Conservation (phyloP, 2,329 filamentous ascomycete genomes). For the Polytolypa hystricis region DNA sequence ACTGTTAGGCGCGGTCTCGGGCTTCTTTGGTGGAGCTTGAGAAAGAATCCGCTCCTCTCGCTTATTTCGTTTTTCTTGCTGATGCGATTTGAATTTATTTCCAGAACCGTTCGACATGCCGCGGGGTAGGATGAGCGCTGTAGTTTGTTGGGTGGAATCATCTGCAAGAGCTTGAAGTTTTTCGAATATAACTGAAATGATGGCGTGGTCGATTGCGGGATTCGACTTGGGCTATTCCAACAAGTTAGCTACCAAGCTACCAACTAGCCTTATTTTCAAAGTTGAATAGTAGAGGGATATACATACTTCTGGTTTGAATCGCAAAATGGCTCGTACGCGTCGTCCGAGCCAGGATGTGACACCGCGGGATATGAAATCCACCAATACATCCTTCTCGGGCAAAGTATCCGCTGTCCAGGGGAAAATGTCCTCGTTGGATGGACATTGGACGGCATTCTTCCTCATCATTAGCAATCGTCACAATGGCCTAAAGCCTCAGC, state of each 20-base stretch:
- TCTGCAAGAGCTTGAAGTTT: constrained; percentile 40
- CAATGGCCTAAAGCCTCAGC: not conserved
- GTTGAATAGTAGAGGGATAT: no score
- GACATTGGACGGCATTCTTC: constrained; percentile 10
- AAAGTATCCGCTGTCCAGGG: constrained; percentile 6
- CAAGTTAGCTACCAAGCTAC: constrained; percentile 10
- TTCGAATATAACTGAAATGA: constrained; percentile 29
- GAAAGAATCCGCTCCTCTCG: constrained; percentile 8
- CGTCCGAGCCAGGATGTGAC: constrained; percentile 8
- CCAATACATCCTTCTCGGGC: not conserved
- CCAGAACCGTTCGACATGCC: constrained; percentile 10
- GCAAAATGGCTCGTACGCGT: constrained; percentile 13
- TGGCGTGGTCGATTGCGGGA: constrained; percentile 34
- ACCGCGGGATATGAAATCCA: constrained; percentile 1
- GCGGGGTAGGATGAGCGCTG: constrained; percentile 45
- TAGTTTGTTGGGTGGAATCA: constrained; percentile 44
- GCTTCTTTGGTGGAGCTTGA: constrained; percentile 29
- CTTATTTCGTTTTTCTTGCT: constrained; percentile 5
- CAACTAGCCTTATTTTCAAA: no score
- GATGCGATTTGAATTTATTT: no score
- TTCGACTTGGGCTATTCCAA: not conserved
- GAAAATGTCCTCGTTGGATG: constrained; percentile 19
- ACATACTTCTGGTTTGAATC: constrained; percentile 26
- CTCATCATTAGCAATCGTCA: not conserved
- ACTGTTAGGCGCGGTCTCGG: no score